A percentile compares a stretch with the other conserved stretches of the same genome.
Conservation (phyloP, 345 rosid genomes). For the Salix exigua region DNA sequence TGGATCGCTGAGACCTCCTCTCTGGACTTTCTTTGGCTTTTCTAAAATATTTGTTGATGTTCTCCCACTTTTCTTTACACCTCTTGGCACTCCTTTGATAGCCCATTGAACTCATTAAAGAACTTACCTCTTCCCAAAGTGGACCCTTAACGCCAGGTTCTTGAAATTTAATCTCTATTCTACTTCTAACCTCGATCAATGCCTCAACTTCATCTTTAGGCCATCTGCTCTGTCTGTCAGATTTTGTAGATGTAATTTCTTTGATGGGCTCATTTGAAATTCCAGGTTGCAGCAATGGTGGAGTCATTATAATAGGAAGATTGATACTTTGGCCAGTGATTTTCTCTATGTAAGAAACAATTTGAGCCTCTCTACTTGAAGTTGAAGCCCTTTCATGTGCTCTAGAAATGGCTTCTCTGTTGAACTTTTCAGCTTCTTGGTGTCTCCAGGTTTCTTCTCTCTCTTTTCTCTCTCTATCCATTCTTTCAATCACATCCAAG, state of each 20-base stretch:
- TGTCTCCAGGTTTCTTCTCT: slow-evolving; percentile 42
- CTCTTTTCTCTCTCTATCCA: slow-evolving; percentile 36
- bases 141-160: slow-evolving; percentile 41
- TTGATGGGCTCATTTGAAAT: slow-evolving; percentile 14
- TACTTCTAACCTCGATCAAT: slow-evolving; percentile 32
- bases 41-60: slow-evolving; percentile 44
- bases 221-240: slow-evolving; percentile 29
- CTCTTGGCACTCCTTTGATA: slow-evolving; percentile 43
- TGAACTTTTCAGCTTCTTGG: slow-evolving; percentile 29
- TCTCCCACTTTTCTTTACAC: slow-evolving; percentile 54
- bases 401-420: slow-evolving; percentile 40
- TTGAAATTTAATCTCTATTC: slow-evolving; percentile 30
- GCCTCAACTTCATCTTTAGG: slow-evolving; percentile 45
- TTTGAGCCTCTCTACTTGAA: slow-evolving; percentile 38
- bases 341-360: slow-evolving; percentile 38
- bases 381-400: slow-evolving; percentile 37
- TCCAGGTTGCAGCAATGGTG: slow-evolving; percentile 18
- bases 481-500: slow-evolving; percentile 40
- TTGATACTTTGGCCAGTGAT: slow-evolving; percentile 38
- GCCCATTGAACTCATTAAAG: slow-evolving; percentile 37
- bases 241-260: slow-evolving; percentile 3
- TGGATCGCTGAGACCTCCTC: slow-evolving; percentile 26
- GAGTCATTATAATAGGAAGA: slow-evolving; percentile 28
- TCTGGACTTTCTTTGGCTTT: slow-evolving; percentile 34
- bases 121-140: slow-evolving; percentile 45